Evolutionary conservation across 2,329 filamentous ascomycete species (phyloP).

Genomic region (Penicillium brasilianum): DNA sequence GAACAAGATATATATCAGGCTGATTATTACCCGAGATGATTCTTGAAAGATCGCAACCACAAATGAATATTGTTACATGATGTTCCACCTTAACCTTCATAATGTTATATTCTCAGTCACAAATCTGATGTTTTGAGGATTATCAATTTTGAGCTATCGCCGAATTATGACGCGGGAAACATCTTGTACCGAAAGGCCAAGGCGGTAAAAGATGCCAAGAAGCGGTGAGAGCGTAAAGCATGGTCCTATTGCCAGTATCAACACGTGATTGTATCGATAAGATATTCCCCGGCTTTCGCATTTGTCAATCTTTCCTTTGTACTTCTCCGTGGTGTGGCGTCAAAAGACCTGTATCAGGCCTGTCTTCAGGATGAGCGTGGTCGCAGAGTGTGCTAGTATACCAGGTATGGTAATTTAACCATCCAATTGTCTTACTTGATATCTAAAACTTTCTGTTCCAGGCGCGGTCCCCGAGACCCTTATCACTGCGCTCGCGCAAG

Average conservation of each 20-base stretch:
- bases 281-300: conserved; percentile 2
- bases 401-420: conserved; percentile 14
- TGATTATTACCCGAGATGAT: too few relatives aligned
- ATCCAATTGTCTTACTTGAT: neutral
- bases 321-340: neutral
- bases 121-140: neutral
- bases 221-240: neutral
- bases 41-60: too few relatives aligned
- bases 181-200: too few relatives aligned
- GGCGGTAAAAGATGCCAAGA: neutral
- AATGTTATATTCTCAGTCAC: neutral
- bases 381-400: conserved; percentile 16
- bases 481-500: conserved; percentile 30
- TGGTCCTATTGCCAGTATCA: neutral
- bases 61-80: too few relatives aligned
- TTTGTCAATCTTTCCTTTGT: conserved; percentile 13
- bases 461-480: conserved; percentile 32
- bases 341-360: neutral
- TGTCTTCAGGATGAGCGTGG: conserved; percentile 22
- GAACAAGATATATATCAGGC: too few relatives aligned
- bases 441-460: conserved; percentile 22
- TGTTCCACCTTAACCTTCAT: neutral
- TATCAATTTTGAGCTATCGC: neutral
- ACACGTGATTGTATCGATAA: conserved; percentile 18
- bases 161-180: neutral